Conservation (phyloP, 805 yeast species). For the Monosporozyma unispora region DNA sequence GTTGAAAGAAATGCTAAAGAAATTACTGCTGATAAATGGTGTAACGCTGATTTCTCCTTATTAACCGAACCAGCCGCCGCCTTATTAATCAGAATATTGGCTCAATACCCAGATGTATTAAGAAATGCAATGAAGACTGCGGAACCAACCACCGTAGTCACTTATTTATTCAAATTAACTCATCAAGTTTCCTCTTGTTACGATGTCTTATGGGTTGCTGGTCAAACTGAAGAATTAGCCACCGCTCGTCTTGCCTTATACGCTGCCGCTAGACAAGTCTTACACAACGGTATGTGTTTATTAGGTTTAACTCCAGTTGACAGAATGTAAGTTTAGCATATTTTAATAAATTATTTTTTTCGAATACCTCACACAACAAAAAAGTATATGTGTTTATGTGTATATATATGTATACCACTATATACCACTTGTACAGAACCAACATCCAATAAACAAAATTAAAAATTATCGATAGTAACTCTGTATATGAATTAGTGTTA, state of each 20-base stretch:
- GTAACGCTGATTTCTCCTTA: conserved; percentile 46
- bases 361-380: background rate
- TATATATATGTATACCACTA: too few relatives aligned
- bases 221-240: conserved; percentile 81
- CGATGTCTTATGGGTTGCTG: conserved; percentile 92
- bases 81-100: conserved; percentile 62
- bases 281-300: conserved; percentile 79
- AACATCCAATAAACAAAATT: too few relatives aligned
- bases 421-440: too few relatives aligned
- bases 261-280: conserved; percentile 78
- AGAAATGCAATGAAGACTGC: conserved; percentile 72
- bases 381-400: too few relatives aligned
- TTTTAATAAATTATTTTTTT: too few relatives aligned
- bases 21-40: conserved; percentile 35
- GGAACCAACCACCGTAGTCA: conserved; percentile 90
- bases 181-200: conserved; percentile 97
- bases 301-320: conserved; percentile 94
- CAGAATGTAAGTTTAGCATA: conserved; percentile 56
- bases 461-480: too few relatives aligned
- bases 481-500: too few relatives aligned
- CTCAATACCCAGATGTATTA: conserved; percentile 85
- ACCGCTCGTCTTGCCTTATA: conserved; percentile 86
- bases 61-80: conserved; percentile 64
- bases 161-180: conserved; percentile 85
- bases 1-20: conserved; percentile 71